These are phyloP conservation scores for Irpex rosettiformis DNA, from an alignment of 1,284 basidiomycete genomes.

Conservation along the genomic window DNA sequence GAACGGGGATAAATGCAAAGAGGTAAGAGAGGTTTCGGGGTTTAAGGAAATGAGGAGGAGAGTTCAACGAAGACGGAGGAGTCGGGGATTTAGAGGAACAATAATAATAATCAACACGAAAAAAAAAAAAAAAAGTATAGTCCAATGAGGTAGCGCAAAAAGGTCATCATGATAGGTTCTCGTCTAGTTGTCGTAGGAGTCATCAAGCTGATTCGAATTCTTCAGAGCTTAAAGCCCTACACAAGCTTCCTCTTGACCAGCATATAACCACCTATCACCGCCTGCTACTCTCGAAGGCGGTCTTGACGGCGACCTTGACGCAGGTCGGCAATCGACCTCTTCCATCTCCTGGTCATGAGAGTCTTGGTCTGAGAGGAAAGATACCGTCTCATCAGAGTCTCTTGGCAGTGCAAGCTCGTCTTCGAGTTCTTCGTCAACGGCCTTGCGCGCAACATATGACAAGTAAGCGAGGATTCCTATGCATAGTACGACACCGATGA, in stretches of 20 bases:
- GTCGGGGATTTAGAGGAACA: not conserved
- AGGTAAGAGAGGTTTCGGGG: not conserved
- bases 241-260: constrained; percentile 17
- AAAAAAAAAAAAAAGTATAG: not conserved
- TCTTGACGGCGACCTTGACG: constrained; percentile 3
- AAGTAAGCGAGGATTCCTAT: constrained; percentile 78
- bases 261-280: constrained; percentile 14
- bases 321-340: constrained; percentile 25
- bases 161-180: not conserved
- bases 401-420: constrained; percentile 35
- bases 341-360: constrained; percentile 34
- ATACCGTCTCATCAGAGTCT: constrained; percentile 31
- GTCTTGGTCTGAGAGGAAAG: constrained; percentile 35
- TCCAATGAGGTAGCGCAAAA: not conserved
- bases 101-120: not conserved
- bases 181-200: not conserved
- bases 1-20: not conserved
- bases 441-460: constrained; percentile 73
- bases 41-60: not conserved
- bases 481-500: constrained; percentile 69
- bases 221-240: constrained; percentile 16
- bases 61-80: not conserved
- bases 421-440: constrained; percentile 76
- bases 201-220: not conserved
- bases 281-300: not conserved